Evolutionary conservation across 1,284 basidiomycete genomes (phyloP), one percentile per base, ranked within the genome.

Genomic region (Marasmius oreades): DNA sequence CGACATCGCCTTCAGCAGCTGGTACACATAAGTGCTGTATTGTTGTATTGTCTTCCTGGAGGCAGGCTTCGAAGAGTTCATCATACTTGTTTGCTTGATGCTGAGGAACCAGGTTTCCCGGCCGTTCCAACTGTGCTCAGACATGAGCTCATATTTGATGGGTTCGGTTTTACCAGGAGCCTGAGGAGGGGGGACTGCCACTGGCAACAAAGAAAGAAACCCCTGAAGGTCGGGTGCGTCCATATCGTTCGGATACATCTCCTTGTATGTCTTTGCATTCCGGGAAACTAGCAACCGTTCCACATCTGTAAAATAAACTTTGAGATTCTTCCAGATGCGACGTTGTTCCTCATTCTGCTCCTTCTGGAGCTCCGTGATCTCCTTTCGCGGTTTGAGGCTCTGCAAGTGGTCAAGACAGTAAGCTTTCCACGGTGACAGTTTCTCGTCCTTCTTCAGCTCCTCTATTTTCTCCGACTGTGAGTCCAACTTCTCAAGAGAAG

Each of bases 1-100:
- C 62, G 6, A 63, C 61, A 8, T 63, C 58, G 20, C 61, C 56
- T 11, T 64, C 67, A 36, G 73, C 70, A 59, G 73, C 39, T 64
- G 80, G 78, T 12, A 82, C 67, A 63, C 82, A 85, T 7, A 84
- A 65, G 28, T 72, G 64, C 62, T 79, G 69, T 26, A 85, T 72
- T 57, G 71, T 77, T 18, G 69, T 73, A 52, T 78, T 77, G 59
- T 83, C 73, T 0, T 82, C 82, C 0, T 61, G 62, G 64, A 73
- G 77, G 61, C 77, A 80, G 2, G 81, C 82, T 60, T 82, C 78
- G 60, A 72, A 83, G 0, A 84, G 70, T 57, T 81, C 76, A 53
- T 81, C 75, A 61, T 82, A 82, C 8, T 62, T 59, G 10, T 65
- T 48, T n/a, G 64, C 63, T 42, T 72, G 59, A 52, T 73, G 70